Conservation (phyloP, 202 grass and related monocot species). For the Elaeis oleifera region DNA sequence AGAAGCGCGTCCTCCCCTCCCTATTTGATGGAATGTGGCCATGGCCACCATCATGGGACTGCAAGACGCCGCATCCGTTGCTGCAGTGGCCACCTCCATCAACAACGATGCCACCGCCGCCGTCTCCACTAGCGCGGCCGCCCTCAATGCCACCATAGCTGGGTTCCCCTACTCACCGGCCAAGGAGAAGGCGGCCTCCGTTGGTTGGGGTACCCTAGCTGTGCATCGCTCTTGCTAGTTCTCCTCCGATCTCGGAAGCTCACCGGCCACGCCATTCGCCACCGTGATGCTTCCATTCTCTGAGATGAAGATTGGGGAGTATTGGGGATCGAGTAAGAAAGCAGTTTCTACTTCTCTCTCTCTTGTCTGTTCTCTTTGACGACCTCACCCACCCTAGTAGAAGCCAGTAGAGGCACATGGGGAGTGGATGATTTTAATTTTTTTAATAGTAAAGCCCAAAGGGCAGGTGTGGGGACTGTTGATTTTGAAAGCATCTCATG, state of each 20-base stretch:
- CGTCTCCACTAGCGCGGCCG: background rate
- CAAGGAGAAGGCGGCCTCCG: constrained; percentile 11
- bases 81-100: background rate
- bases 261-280: background rate
- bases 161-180: constrained; percentile 1
- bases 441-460: too few species aligned
- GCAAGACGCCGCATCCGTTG: background rate
- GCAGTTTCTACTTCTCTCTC: too few species aligned
- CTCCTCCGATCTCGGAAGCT: background rate
- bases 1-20: too few species aligned
- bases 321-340: too few species aligned
- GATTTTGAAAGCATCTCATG: too few species aligned
- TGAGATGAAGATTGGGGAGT: too few species aligned
- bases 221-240: background rate
- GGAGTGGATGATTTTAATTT: too few species aligned
- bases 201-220: background rate
- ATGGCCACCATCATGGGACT: background rate
- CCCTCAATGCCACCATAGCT: background rate
- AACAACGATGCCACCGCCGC: background rate
- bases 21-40: constrained; percentile 1
- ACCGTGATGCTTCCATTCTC: too few species aligned
- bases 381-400: too few species aligned
- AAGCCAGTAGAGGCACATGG: too few species aligned
- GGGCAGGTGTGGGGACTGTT: too few species aligned
- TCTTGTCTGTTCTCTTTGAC: too few species aligned